These are phyloP conservation scores for Cercophora newfieldiana DNA, from an alignment of 495 filamentous ascomycete species.

Conservation along the genomic window DNA sequence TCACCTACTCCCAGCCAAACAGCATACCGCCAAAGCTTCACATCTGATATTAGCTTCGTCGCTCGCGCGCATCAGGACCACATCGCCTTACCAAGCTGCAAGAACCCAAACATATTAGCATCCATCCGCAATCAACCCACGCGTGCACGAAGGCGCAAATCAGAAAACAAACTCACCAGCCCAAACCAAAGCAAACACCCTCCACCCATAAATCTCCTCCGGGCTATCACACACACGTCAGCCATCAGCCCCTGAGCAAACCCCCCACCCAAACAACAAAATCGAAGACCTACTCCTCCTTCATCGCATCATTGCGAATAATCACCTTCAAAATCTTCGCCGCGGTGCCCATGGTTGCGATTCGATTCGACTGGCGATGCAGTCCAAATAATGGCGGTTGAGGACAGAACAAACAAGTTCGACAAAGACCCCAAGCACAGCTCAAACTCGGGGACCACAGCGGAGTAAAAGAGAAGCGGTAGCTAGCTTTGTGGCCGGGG, in stretches of 20 bases:
- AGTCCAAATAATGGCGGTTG: neutral
- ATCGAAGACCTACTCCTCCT: slow-evolving; percentile 43
- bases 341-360: slow-evolving; percentile 16
- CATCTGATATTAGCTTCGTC: slow-evolving; percentile 25
- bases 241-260: neutral
- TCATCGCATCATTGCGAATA: slow-evolving; percentile 77
- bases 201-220: slow-evolving; percentile 72
- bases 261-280: slow-evolving; percentile 1
- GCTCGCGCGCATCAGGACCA: neutral
- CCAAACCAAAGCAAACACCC: slow-evolving; percentile 66
- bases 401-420: neutral
- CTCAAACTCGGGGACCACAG: neutral
- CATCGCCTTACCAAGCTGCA: slow-evolving; percentile 7
- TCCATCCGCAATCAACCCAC: neutral
- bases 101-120: neutral
- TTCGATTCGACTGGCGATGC: neutral
- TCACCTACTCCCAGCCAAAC: slow-evolving; percentile 59
- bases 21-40: slow-evolving; percentile 73
- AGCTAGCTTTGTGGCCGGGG: neutral
- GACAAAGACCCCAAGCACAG: neutral
- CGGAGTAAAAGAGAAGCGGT: neutral
- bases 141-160: neutral
- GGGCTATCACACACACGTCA: slow-evolving; percentile 41
- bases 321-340: slow-evolving; percentile 56
- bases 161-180: slow-evolving; percentile 47